Evolutionary conservation across 352 stramenopile genomes (phyloP).

Genomic region (Phytophthora uliginosa): DNA sequence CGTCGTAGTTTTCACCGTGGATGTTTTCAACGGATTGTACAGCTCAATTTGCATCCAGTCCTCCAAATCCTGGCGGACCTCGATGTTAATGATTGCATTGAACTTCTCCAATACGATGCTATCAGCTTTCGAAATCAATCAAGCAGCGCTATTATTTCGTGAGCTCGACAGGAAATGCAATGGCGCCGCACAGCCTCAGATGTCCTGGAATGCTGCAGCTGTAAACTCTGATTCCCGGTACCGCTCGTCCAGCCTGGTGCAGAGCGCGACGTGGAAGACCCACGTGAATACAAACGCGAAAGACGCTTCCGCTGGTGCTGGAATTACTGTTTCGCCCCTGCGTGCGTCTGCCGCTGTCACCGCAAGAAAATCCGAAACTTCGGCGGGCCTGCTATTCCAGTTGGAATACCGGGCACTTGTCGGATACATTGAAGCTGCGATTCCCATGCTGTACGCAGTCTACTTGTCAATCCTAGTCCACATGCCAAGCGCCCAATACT

Average conservation of each 20-base stretch:
- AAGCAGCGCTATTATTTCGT: not conserved
- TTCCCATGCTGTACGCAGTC: conserved; percentile 24
- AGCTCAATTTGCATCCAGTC: not conserved
- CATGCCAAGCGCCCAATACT: conserved; percentile 33
- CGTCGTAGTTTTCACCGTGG: conserved; percentile 13
- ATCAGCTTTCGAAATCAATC: not conserved
- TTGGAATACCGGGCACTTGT: conserved; percentile 25
- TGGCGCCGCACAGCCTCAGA: not conserved
- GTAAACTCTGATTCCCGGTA: not conserved
- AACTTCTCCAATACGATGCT: not conserved
- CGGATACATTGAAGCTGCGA: conserved; percentile 30
- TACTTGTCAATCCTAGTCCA: conserved; percentile 21
- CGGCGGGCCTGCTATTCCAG: conserved; percentile 19
- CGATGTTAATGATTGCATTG: not conserved
- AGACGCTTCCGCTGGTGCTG: no score
- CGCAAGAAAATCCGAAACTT: not conserved
- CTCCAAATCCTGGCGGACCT: not conserved
- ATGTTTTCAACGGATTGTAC: conserved; percentile 18
- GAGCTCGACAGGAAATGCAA: not conserved
- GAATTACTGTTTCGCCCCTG: no score
- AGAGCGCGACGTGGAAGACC: not conserved
- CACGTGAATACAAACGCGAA: no score
- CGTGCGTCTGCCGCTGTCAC: not conserved
- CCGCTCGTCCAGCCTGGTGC: not conserved
- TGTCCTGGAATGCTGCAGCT: not conserved